Conservation (phyloP, 768 basidiomycete species). For the Mycena haematopus region DNA sequence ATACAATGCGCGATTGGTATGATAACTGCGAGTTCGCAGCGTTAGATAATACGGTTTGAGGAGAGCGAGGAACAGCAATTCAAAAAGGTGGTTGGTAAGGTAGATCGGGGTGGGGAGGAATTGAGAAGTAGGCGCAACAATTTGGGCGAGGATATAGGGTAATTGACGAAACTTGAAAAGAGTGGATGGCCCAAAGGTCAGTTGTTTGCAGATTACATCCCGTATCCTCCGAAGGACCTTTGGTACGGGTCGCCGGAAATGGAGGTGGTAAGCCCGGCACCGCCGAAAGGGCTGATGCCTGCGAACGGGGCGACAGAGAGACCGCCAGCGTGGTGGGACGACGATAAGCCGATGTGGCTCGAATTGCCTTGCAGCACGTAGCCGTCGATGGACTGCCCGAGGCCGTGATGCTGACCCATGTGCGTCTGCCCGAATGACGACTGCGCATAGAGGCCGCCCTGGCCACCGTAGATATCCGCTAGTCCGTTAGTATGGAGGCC, state of each 20-base stretch:
- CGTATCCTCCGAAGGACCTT: slow-evolving; percentile 72
- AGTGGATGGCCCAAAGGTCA: slow-evolving; percentile 20
- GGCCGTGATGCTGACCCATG: slow-evolving; percentile 60
- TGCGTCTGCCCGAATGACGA: slow-evolving; percentile 66
- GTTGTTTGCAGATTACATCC: slow-evolving; percentile 62
- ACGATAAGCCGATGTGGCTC: slow-evolving; percentile 67
- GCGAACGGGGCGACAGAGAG: slow-evolving; percentile 65
- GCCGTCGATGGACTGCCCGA: slow-evolving; percentile 80
- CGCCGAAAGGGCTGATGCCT: slow-evolving; percentile 57
- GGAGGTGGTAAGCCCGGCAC: slow-evolving; percentile 57
- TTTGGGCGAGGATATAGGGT: slow-evolving; percentile 31
- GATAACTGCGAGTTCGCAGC: slow-evolving; percentile 48
- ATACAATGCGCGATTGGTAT: slow-evolving; percentile 73
- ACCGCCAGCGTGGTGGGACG: slow-evolving; percentile 62
- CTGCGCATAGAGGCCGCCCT: slow-evolving; percentile 68
- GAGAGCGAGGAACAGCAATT: slow-evolving; percentile 31
- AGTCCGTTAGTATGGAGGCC: slow-evolving; percentile 59
- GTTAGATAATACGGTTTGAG: slow-evolving; percentile 41
- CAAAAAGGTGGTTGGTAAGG: slow-evolving; percentile 40
- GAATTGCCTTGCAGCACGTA: slow-evolving; percentile 82
- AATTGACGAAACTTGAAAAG: slow-evolving; percentile 24
- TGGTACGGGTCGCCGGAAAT: slow-evolving; percentile 77
- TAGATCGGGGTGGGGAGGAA: slow-evolving; percentile 38
- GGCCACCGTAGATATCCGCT: slow-evolving; percentile 68
- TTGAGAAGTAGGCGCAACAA: slow-evolving; percentile 30